These are phyloP conservation scores for Mycosphaerelloides madeirae DNA, from an alignment of 2,329 filamentous ascomycete species.

Conservation along the genomic window DNA sequence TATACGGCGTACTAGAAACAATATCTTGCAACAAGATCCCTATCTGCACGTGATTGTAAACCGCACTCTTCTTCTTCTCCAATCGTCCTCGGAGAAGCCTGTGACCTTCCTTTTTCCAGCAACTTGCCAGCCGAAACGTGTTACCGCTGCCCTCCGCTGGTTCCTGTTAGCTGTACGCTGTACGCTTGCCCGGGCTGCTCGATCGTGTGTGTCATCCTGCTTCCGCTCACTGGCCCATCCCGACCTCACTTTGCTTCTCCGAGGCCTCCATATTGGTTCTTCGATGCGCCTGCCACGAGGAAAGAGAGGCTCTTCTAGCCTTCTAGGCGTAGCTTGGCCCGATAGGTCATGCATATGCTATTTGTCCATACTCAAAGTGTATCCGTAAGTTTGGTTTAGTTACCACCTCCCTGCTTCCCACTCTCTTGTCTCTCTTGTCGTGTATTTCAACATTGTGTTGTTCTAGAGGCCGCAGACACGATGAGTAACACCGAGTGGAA, in stretches of 20 bases:
- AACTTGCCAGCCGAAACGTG: too few relatives aligned
- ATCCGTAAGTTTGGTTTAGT: conserved; percentile 5
- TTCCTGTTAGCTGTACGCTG: too few relatives aligned
- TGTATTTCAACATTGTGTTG: not conserved
- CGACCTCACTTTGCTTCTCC: conserved; percentile 12
- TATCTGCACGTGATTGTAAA: too few relatives aligned
- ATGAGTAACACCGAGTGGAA: conserved; percentile 44
- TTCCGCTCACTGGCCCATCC: conserved; percentile 9
- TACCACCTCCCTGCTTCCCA: not conserved
- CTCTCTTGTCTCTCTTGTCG: not conserved
- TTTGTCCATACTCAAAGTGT: not conserved
- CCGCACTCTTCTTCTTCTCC: too few relatives aligned
- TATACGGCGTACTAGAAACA: too few relatives aligned
- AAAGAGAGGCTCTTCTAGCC: conserved; percentile 4
- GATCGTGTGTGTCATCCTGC: conserved; percentile 6
- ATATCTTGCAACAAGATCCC: too few relatives aligned
- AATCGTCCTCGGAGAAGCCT: too few relatives aligned
- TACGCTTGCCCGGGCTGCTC: too few relatives aligned
- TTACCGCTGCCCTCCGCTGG: too few relatives aligned
- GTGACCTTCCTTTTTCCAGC: too few relatives aligned
- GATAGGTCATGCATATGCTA: conserved; percentile 13
- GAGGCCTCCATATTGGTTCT: conserved; percentile 13
- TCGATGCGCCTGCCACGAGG: conserved; percentile 5
- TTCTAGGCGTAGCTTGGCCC: conserved; percentile 7
- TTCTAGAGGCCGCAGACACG: conserved; percentile 7